A percentile compares a stretch with the other conserved stretches of the same genome.
Evolutionary conservation across 306 rosid species (phyloP).

Genomic region (Quercus glauca): DNA sequence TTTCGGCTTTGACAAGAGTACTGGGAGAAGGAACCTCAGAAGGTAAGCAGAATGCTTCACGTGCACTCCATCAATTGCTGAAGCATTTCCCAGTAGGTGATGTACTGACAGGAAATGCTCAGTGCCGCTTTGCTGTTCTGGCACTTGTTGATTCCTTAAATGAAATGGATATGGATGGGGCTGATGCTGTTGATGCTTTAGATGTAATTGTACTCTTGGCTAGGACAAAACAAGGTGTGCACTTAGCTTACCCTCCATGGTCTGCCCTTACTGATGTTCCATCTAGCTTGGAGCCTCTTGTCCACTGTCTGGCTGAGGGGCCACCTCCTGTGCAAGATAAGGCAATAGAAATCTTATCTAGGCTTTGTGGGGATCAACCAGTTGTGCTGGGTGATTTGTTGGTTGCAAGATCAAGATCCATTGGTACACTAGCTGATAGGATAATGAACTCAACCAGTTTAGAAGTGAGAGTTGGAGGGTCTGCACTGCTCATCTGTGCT

Average conservation of each 20-base stretch:
- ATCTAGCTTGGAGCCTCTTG: constrained; percentile 67
- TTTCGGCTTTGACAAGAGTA: constrained; percentile 78
- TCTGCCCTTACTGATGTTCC: constrained; percentile 68
- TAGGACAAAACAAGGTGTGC: constrained; percentile 67
- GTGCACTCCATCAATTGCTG: constrained; percentile 83
- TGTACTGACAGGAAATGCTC: constrained; percentile 67
- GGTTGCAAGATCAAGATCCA: constrained; percentile 51
- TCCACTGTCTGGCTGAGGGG: constrained; percentile 83
- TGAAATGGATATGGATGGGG: constrained; percentile 56
- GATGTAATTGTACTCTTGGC: constrained; percentile 73
- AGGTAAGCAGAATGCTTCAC: constrained; percentile 85
- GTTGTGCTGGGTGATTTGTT: constrained; percentile 63
- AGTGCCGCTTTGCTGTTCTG: constrained; percentile 68
- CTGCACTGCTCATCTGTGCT: constrained; percentile 79
- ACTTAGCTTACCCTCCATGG: constrained; percentile 53
- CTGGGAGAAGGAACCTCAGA: constrained; percentile 76
- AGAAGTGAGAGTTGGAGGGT: constrained; percentile 83
- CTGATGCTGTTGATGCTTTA: constrained; percentile 77
- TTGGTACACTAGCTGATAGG: constrained; percentile 74
- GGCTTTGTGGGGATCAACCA: constrained; percentile 77
- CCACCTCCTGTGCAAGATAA: constrained; percentile 74
- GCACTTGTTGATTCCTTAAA: constrained; percentile 74
- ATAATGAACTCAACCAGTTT: constrained; percentile 66
- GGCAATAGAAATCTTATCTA: constrained; percentile 82
- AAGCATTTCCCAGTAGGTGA: constrained; percentile 75